Conservation (phyloP, 2,329 filamentous ascomycete species). For the Phyllosticta citribraziliensis region DNA sequence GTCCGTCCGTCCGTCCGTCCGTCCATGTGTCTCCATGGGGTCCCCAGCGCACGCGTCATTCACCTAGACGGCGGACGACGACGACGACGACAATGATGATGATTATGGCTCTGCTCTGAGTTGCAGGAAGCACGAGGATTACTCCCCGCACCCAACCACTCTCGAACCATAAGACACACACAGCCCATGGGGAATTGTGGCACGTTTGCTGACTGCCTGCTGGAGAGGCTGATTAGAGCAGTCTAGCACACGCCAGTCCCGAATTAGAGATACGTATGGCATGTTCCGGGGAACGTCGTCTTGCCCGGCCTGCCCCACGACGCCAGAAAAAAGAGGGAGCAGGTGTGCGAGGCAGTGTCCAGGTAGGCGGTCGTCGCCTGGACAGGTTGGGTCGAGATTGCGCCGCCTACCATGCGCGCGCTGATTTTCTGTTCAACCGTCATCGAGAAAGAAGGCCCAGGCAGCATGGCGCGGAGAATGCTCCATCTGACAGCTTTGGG, state of each 20-base stretch:
- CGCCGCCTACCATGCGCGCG: not conserved
- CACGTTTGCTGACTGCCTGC: not conserved
- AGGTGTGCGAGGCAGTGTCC: not conserved
- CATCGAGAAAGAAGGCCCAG: not conserved
- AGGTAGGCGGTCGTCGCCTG: not conserved
- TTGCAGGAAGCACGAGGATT: not conserved
- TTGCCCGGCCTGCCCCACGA: not conserved
- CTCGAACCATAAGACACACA: not conserved
- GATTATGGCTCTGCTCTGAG: not conserved
- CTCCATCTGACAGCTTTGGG: not conserved
- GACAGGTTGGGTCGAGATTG: not conserved
- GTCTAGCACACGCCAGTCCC: not conserved
- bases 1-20: not conserved
- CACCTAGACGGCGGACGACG: not conserved
- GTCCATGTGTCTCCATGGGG: not conserved
- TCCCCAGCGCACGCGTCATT: not conserved
- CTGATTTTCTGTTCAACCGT: not conserved
- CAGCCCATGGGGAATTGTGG: not conserved
- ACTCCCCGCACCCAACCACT: not conserved
- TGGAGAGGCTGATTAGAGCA: not conserved
- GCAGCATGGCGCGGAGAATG: not conserved
- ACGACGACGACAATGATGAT: not conserved
- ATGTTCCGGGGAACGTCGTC: not conserved
- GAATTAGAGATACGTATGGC: not conserved
- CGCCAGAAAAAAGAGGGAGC: not conserved